Conservation (phyloP, 2,329 filamentous ascomycete species). For the Hypoxylon sp. region DNA sequence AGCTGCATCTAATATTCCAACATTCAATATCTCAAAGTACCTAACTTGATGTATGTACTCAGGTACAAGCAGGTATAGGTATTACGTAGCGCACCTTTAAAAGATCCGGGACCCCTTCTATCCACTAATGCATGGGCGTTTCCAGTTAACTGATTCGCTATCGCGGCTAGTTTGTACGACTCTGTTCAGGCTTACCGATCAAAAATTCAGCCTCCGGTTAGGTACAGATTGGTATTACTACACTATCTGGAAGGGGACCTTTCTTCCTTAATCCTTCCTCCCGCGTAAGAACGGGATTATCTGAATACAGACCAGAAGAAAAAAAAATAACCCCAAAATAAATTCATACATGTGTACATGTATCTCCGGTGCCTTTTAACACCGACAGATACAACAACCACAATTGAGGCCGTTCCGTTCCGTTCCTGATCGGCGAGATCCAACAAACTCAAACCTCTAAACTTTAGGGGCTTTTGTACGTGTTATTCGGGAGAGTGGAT, state of each 20-base stretch:
- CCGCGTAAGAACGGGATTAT: constrained; percentile 27
- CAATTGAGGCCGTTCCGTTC: constrained; percentile 22
- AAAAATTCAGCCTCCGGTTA: constrained; percentile 46
- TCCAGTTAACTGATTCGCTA: constrained; percentile 40
- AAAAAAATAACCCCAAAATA: constrained; percentile 13
- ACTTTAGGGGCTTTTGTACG: constrained; percentile 30
- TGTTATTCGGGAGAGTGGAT: constrained; percentile 35
- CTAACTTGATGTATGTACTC: constrained; percentile 8
- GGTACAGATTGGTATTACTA: constrained; percentile 35
- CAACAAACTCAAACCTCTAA: constrained; percentile 33
- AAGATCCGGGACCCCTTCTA: constrained; percentile 35
- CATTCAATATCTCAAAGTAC: constrained; percentile 6
- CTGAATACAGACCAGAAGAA: constrained; percentile 11
- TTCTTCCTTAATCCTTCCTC: constrained; percentile 27
- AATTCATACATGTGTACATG: constrained; percentile 21
- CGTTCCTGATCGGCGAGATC: constrained; percentile 18
- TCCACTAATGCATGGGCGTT: constrained; percentile 43
- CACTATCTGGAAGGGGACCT: constrained; percentile 26
- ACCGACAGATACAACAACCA: constrained; percentile 17
- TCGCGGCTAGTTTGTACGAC: constrained; percentile 36
- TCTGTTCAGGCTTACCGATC: constrained; percentile 40
- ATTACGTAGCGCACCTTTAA: constrained; percentile 43
- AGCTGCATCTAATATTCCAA: background rate
- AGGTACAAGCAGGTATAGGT: constrained; percentile 41
- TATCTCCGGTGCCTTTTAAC: constrained; percentile 22